Evolutionary conservation across 768 basidiomycete species (phyloP).

Genomic region (Gloeostereum incarnatum): DNA sequence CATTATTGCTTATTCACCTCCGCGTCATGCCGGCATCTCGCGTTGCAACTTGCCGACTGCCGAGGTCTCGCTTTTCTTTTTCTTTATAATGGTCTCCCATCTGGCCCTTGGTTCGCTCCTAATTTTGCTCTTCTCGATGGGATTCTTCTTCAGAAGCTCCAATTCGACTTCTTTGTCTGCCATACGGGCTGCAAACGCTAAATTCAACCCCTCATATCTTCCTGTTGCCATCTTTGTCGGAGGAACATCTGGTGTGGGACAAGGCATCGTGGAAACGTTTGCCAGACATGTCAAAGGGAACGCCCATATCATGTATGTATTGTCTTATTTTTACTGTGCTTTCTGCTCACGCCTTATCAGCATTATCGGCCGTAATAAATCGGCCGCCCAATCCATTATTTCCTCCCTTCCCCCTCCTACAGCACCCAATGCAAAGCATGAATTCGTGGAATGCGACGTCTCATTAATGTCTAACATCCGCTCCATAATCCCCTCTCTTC

Average conservation of each 20-base stretch:
- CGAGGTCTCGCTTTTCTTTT: too few relatives aligned
- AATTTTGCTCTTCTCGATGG: too few relatives aligned
- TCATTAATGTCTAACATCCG: constrained; percentile 21
- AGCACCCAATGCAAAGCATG: constrained; percentile 11
- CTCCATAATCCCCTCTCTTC: constrained; percentile 4
- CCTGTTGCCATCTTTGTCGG: constrained; percentile 10
- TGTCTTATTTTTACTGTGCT: too few relatives aligned
- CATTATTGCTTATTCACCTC: too few relatives aligned
- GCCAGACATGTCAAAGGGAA: constrained; percentile 22
- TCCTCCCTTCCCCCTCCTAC: constrained; percentile 15
- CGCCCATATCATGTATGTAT: constrained; percentile 25
- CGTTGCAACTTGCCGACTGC: too few relatives aligned
- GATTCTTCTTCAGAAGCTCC: background rate
- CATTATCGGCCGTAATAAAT: constrained; percentile 21
- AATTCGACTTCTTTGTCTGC: constrained; percentile 9
- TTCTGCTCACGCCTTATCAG: too few relatives aligned
- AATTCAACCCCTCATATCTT: constrained; percentile 2
- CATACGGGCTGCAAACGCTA: constrained; percentile 11
- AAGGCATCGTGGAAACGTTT: constrained; percentile 21
- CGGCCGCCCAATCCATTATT: constrained; percentile 20
- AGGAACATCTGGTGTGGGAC: constrained; percentile 14
- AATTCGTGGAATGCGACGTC: constrained; percentile 23
- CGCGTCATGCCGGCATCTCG: too few relatives aligned
- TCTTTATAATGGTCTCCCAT: too few relatives aligned
- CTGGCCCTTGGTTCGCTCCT: too few relatives aligned